phyloP scores from a whole-genome alignment of 2,329 filamentous ascomycete species.

The Bipolaris oryzae region DNA sequence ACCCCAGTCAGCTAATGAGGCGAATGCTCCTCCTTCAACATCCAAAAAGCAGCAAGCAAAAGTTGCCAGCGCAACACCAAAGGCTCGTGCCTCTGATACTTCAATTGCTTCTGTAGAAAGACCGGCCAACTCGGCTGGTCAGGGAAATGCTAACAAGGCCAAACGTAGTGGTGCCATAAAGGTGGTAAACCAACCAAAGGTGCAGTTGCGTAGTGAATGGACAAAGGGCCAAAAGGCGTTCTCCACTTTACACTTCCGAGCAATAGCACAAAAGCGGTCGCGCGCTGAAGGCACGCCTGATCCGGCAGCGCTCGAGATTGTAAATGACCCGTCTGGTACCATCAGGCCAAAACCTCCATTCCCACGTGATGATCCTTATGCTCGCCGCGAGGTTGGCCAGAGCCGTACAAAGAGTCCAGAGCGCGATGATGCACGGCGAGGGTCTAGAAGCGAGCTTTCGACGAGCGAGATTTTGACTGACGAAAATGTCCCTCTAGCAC shows the following conservation, averaged over 20 bases:
- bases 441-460: not conserved
- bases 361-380: conserved; percentile 28
- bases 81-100: no score
- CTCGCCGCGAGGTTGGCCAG: conserved; percentile 29
- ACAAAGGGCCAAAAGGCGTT: conserved; percentile 24
- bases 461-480: not conserved
- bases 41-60: not conserved
- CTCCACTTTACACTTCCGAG: conserved; percentile 22
- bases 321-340: conserved; percentile 23
- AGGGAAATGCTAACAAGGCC: conserved; percentile 3
- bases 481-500: conserved; percentile 16
- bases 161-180: conserved; percentile 24
- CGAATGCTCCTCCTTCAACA: not conserved
- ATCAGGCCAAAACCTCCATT: not conserved
- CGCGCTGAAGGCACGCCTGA: conserved; percentile 37
- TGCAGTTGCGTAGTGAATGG: conserved; percentile 16
- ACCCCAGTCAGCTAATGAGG: not conserved
- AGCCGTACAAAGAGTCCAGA: conserved; percentile 21
- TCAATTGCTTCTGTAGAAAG: not conserved
- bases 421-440: not conserved
- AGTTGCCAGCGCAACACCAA: not conserved
- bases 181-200: conserved; percentile 33
- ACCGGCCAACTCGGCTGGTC: not conserved
- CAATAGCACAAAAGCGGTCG: conserved; percentile 28
- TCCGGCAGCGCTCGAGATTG: conserved; percentile 28